Conservation (phyloP, 176 grass and related monocot species). For the Rhynchospora tenuis region DNA sequence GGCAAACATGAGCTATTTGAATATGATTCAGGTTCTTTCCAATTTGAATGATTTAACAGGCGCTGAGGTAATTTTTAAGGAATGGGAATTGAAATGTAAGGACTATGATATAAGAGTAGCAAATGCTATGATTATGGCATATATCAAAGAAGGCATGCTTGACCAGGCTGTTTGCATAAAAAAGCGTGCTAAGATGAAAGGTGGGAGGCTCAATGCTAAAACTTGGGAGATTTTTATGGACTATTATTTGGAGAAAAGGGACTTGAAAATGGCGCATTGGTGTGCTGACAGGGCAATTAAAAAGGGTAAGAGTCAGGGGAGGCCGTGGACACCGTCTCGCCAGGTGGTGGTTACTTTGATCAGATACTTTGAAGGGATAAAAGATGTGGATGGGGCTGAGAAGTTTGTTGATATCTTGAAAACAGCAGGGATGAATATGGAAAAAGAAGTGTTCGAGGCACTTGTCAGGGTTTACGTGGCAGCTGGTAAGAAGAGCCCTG, state of each 20-base stretch:
- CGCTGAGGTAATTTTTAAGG: conserved; percentile 82
- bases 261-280: conserved; percentile 77
- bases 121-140: conserved; percentile 92
- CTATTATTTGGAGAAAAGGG: conserved; percentile 53
- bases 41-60: conserved; percentile 87
- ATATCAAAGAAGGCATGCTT: conserved; percentile 69
- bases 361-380: conserved; percentile 52
- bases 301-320: conserved; percentile 64
- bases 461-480: conserved; percentile 52
- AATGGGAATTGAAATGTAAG: conserved; percentile 61
- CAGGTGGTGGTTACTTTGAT: conserved; percentile 45
- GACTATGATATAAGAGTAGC: conserved; percentile 79
- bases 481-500: conserved; percentile 60
- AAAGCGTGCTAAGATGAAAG: conserved; percentile 61
- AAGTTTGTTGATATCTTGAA: conserved; percentile 52
- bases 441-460: conserved; percentile 43
- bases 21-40: conserved; percentile 84
- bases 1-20: conserved; percentile 90
- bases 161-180: conserved; percentile 66
- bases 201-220: conserved; percentile 80
- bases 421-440: conserved; percentile 46
- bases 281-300: conserved; percentile 79
- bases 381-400: conserved; percentile 62
- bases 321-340: conserved; percentile 49
- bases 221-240: conserved; percentile 94